phyloP scores from a whole-genome alignment of 306 rosid genomes.

The Betula pendula region DNA sequence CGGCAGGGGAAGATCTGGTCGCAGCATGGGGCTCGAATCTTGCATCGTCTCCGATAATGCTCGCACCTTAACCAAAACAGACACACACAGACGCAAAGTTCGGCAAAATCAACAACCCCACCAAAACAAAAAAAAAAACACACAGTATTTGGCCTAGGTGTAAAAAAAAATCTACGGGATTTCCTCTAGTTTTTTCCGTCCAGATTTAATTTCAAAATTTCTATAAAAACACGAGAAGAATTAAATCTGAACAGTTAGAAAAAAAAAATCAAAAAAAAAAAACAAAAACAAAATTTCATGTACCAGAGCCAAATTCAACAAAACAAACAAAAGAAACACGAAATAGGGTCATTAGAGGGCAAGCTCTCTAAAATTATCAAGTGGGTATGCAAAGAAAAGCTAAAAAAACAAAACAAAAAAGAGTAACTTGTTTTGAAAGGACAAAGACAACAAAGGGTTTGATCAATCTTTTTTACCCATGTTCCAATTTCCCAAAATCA shows the following conservation, averaged over 20 bases:
- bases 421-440: background rate
- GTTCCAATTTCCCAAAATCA: constrained; percentile 41
- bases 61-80: constrained; percentile 44
- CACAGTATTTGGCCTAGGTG: no score
- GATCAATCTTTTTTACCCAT: constrained; percentile 34
- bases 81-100: background rate
- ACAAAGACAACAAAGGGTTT: background rate
- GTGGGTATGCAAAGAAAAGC: no score
- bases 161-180: no score
- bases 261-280: no score
- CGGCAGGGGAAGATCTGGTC: constrained; percentile 60
- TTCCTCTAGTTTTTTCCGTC: no score
- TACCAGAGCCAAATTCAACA: no score
- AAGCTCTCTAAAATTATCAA: background rate
- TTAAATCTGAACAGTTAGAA: no score
- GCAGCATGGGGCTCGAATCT: constrained; percentile 74
- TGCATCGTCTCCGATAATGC: constrained; percentile 66
- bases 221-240: no score
- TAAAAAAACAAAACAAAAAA: background rate
- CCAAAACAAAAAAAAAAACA: background rate
- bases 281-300: no score
- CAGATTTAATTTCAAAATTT: no score
- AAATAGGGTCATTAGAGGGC: background rate
- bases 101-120: background rate
- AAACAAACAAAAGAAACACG: background rate